Evolutionary conservation across 192 early-diverging fungal genomes (phyloP), one percentile per base, ranked within the genome.

Genomic region (Lunasporangiospora selenospora): DNA sequence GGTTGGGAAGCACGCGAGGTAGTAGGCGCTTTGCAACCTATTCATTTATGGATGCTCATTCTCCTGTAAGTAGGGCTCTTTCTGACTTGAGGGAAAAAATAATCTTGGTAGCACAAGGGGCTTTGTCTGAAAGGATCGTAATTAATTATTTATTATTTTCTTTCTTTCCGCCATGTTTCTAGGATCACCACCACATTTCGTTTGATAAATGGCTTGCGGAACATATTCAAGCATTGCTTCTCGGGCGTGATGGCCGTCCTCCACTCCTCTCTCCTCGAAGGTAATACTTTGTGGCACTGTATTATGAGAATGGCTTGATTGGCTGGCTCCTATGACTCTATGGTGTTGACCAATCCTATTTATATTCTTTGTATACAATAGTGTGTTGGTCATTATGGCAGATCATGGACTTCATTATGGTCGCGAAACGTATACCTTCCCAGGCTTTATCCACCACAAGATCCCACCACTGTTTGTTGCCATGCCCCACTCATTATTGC

Each of bases 401-500:
- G 75, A 76, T 41, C 75, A 76, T 39, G 75, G 75, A 42, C 33
- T 76, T 12, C 75, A 76, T 23, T 76, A 76, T 36, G 75, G 75
- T 31, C 65, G 64, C 21, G 75, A 76, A 48, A 62, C 57, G 13
- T 60, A 66, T n/a, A 62, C 64, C 12, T 67, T 65, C 32, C 58
- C 58, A 40, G 75, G 75, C 16, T 62, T 62, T 34, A 57, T 76
- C 26, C 75, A 76, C 38, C 75, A 76, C 55, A 66, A 76, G 37
- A 61, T 67, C 47, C 75, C 75, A 21, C 63, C 75, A 24, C 49
- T 76, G 10, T 62, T 61, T 27, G 48, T 76, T 4, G 59, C 65
- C 0, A 53, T 76, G 5, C 75, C 75, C 19, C 61, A 63, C 11
- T 34, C 45, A 9, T 34, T 76, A 18, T 32, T 65, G 13, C 26